Base-by-base conservation (phyloP, 2,329 filamentous ascomycete species). In the Clarireedia paspali region DNA sequence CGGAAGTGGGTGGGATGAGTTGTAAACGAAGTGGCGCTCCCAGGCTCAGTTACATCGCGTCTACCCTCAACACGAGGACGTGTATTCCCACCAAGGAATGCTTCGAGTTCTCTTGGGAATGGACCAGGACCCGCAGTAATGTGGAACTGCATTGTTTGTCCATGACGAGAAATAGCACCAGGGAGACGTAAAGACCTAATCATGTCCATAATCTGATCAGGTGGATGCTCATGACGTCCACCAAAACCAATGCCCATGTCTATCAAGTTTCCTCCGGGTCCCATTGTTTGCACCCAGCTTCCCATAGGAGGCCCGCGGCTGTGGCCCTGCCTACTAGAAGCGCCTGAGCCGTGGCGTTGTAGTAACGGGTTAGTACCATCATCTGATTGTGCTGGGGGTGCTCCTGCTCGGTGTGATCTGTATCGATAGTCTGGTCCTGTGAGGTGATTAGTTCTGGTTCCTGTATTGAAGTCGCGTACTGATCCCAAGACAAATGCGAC, bases 361-460 rank as follows among this genome's bases (percentile, higher is more conserved):
- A 97, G 81, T 12, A 97, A 77, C 45, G 92, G 92, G 67, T 97
- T 96, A 23, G 84, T 78, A 3, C 90, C 91, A 68, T 96, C 91
- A 61, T 96, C 90, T 56, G 80, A 77, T 52, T 80, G 73, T 34
- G 79, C 75, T 20, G 73, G 59, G 40, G 63, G 59, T 36, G 75
- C 77, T 47, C 77, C 77, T 53, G 78, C 70, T 56, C 82, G 76
- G 63, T 83, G 79, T 6, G 74, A 71, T 59, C 77, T 72, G 62
- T 81, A 75, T 53, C 71, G 69, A 46, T 63, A 66, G 50, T 67
- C 66, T 14, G 64, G 63, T 38, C 66, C 67, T 65, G 70, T 57
- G 61, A 66, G 40, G 27, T 57, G 45, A 65, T 73, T 66, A 74
- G 67, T 61, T 61, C 60, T 63, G 53, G 39, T 44, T 30, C 52